These are phyloP conservation scores for Mucor racemosus DNA, from an alignment of 371 early-diverging fungal genomes.

Conservation along the genomic window DNA sequence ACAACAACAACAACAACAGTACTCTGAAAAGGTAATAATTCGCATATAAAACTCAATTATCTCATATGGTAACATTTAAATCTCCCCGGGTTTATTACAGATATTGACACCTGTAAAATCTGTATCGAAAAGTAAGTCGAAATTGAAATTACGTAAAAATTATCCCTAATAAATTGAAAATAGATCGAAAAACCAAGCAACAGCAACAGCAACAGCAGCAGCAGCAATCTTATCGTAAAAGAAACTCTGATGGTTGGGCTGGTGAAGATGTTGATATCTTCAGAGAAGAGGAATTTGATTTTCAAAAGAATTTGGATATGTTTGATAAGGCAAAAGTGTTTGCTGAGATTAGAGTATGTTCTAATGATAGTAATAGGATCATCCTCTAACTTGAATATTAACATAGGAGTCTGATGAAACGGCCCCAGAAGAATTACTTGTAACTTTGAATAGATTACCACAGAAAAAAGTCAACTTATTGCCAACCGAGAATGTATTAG, in stretches of 20 bases:
- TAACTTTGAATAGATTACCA: slow-evolving; percentile 67
- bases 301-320: slow-evolving; percentile 75
- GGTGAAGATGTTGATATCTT: slow-evolving; percentile 64
- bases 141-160: background rate
- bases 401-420: slow-evolving; percentile 68
- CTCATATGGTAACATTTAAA: background rate
- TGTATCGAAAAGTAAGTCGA: slow-evolving; percentile 20
- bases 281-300: slow-evolving; percentile 79
- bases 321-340: slow-evolving; percentile 83
- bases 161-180: background rate
- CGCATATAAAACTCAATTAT: background rate
- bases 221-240: slow-evolving; percentile 5
- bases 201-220: background rate
- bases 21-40: slow-evolving; percentile 9
- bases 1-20: background rate
- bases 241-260: slow-evolving; percentile 52
- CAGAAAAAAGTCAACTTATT: slow-evolving; percentile 42
- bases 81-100: background rate
- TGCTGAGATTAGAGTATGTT: slow-evolving; percentile 75
- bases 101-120: slow-evolving; percentile 10
- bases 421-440: slow-evolving; percentile 72
- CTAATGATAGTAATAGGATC: background rate
- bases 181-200: slow-evolving; percentile 25
- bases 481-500: slow-evolving; percentile 65
- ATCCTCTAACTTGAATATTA: background rate